Evolutionary conservation across 208 protist genomes (phyloP).

Genomic region (Naegleria lovaniensis): DNA sequence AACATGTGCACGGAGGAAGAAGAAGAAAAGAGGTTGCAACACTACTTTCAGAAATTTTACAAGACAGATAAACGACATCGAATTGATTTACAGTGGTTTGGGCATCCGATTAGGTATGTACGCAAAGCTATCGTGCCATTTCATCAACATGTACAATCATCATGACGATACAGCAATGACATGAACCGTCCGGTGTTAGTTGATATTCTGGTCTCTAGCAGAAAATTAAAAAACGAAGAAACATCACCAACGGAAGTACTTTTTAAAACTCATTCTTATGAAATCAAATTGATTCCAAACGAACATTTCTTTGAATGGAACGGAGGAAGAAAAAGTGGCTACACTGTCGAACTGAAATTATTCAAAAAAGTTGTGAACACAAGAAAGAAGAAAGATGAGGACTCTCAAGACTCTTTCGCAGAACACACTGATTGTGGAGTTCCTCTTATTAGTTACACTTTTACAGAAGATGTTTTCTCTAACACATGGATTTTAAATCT

Average conservation of each 20-base stretch:
- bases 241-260: not conserved
- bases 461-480: not conserved
- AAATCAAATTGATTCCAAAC: not conserved
- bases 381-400: not conserved
- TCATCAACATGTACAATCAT: not conserved
- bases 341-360: constrained; percentile 1
- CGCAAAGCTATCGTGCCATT: not conserved
- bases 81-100: constrained; percentile 8
- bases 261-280: not conserved
- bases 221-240: constrained; percentile 6
- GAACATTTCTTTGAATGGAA: constrained; percentile 2
- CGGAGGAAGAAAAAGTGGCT: not conserved
- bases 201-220: not conserved
- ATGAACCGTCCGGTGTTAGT: not conserved
- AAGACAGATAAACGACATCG: not conserved
- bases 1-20: not conserved
- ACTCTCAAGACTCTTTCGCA: not conserved
- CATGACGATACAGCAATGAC: not conserved
- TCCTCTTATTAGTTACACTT: not conserved
- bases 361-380: not conserved
- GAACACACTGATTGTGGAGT: not conserved
- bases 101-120: not conserved
- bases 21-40: not conserved
- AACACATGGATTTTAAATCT: constrained; percentile 1
- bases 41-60: not conserved